Conservation (phyloP, 441 rosid species). For the Erodium trifolium region DNA sequence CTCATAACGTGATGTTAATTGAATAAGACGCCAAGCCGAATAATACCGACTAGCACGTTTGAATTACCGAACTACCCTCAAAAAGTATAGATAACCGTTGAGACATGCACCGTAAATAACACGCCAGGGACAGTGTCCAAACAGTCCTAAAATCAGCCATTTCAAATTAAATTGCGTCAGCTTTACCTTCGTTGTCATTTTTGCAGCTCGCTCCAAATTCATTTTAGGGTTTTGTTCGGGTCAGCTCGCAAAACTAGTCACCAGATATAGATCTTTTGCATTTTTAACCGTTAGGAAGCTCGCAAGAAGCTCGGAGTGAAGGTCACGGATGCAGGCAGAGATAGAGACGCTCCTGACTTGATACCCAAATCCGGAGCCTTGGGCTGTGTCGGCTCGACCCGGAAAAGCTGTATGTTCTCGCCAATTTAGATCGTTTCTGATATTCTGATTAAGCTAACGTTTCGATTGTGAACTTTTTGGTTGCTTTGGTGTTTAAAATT, state of each 20-base stretch:
- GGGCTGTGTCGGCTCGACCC: conserved; percentile 2
- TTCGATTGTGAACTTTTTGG: not conserved
- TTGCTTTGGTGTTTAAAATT: too few relatives aligned
- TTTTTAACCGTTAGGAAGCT: conserved; percentile 6
- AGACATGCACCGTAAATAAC: not conserved
- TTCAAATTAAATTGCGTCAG: too few relatives aligned
- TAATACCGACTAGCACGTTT: too few relatives aligned
- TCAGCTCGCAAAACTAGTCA: not conserved
- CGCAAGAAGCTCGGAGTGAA: not conserved
- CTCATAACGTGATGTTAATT: too few relatives aligned
- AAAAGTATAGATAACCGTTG: not conserved
- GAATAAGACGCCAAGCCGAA: too few relatives aligned
- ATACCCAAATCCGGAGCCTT: not conserved
- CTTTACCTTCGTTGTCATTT: not conserved
- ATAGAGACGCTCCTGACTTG: not conserved
- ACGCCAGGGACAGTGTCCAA: not conserved
- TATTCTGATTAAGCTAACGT: not conserved
- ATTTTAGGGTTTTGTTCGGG: not conserved
- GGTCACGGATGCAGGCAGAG: not conserved
- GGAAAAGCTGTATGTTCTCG: not conserved
- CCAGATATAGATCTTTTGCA: not conserved
- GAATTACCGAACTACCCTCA: not conserved
- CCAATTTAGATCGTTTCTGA: too few relatives aligned
- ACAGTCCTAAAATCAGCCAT: not conserved
- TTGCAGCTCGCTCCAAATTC: not conserved